Evolutionary conservation across 2,329 filamentous ascomycete genomes (phyloP), one percentile per base, ranked within the genome.

Genomic region (Aureobasidium uvarum): DNA sequence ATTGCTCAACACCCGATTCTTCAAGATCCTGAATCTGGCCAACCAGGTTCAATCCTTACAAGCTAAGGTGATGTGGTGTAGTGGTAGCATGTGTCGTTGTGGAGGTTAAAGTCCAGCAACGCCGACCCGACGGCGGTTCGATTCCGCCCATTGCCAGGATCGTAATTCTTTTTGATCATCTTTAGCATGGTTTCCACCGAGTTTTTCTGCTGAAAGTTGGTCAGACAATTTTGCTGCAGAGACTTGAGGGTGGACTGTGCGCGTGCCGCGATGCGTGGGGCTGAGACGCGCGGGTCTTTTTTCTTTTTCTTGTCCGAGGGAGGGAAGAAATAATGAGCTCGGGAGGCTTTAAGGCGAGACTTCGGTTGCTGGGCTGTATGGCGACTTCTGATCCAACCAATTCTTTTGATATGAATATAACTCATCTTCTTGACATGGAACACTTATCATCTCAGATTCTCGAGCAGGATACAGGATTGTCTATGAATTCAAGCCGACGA

Each of bases 41-140:
- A 55, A 55, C 52, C 52, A 23, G 52, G n/a, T 55, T 55, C 36
- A 55, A 55, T 14, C 52, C 52, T 60, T 43, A 45, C 56, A 43
- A 60, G 41, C 56, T 45, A 45, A 46, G 55, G 55, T 59, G 55
- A 59, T 59, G 55, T 59, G 41, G 55, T 59, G 55, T 59, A 59
- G 55, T 43, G 55, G 55, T 59, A 59, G 55, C 55, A 59, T 46
- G 39, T 43, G 55, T 41, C 55, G 55, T 59, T 59, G 55, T 59
- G 55, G 55, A 41, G 50, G 50, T 59, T 33, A 55, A 39, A 58
- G 2, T 38, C 41, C 56, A 46, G 43, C 60, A 64, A 54, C 43
- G 36, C 60, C 60, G 60, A 41, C 60, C 39, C 60, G 60, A 64
- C 60, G 45, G 60, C 60, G 60, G 52, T 55, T 55, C 52, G 52